These are phyloP conservation scores for Suhomyces sp. DNA, from an alignment of 805 yeast genomes.

Conservation along the genomic window DNA sequence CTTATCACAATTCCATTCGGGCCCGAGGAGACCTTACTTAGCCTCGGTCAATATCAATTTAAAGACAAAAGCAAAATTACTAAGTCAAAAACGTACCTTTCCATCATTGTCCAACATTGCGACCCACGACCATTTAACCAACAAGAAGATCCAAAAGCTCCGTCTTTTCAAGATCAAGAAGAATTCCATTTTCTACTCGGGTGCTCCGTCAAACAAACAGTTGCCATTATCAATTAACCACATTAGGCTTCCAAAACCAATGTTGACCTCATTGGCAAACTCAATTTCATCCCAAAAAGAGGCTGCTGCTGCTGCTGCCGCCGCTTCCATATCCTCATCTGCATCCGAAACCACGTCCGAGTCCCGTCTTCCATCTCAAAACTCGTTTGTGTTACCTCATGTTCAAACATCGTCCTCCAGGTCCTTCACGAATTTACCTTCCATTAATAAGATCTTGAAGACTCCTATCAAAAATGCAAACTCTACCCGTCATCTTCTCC, in stretches of 20 bases:
- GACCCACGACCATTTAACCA: conserved; percentile 15
- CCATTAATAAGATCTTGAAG: conserved; percentile 43
- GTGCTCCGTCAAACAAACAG: conserved; percentile 7
- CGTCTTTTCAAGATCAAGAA: conserved; percentile 40
- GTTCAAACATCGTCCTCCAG: conserved; percentile 3
- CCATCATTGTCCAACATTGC: conserved; percentile 26
- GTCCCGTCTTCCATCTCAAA: conserved; percentile 4
- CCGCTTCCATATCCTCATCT: conserved; percentile 1
- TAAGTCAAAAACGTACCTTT: conserved; percentile 6
- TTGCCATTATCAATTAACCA: conserved; percentile 12
- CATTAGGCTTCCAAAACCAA: conserved; percentile 11
- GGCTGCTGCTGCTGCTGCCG: background rate
- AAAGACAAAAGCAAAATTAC: conserved; percentile 16
- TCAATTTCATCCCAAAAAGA: conserved; percentile 2
- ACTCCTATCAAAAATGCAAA: conserved; percentile 41
- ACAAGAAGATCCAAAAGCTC: conserved; percentile 19
- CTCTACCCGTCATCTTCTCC: conserved; percentile 20
- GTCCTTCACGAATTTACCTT: conserved; percentile 26
- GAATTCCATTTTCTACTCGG: conserved; percentile 30
- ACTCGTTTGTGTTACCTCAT: conserved; percentile 3
- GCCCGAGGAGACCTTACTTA: conserved; percentile 9
- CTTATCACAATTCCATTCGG: conserved; percentile 12
- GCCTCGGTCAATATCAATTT: conserved; percentile 25
- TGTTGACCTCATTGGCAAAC: conserved; percentile 9
- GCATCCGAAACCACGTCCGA: too few species aligned